Conservation (phyloP, 352 stramenopile genomes). For the Pythium periplocum region DNA sequence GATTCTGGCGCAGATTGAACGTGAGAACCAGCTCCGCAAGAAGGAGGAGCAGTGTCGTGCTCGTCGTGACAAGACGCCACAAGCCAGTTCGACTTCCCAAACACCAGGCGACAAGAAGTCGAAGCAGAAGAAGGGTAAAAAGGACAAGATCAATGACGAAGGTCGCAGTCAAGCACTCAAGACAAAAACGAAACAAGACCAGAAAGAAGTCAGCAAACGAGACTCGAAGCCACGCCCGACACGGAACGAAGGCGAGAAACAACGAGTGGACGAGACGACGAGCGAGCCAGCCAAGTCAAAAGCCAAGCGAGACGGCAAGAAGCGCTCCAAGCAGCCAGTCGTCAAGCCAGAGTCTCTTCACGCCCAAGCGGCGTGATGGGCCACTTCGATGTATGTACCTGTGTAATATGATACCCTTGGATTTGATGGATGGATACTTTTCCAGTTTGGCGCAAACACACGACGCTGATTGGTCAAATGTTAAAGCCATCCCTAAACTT, state of each 20-base stretch:
- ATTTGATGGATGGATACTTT: no score
- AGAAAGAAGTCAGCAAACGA: no score
- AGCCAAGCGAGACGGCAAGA: slow-evolving; percentile 13
- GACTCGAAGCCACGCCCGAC: no score
- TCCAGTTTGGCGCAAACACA: no score
- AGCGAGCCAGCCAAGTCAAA: slow-evolving; percentile 15
- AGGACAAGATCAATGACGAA: slow-evolving; percentile 12
- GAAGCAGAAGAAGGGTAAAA: slow-evolving; percentile 6
- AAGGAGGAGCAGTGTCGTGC: slow-evolving; percentile 8
- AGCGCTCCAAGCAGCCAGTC: slow-evolving; percentile 5
- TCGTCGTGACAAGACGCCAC: no score
- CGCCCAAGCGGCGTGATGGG: no score
- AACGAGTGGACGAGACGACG: neutral
- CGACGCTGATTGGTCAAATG: slow-evolving; percentile 4
- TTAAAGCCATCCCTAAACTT: slow-evolving; percentile 3
- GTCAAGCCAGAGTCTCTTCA: slow-evolving; percentile 23
- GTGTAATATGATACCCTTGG: no score
- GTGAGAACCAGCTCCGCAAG: slow-evolving; percentile 21
- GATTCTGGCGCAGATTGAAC: slow-evolving; percentile 58
- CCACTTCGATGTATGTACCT: no score
- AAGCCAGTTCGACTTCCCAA: no score
- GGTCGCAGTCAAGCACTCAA: neutral
- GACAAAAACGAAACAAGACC: no score
- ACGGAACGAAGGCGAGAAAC: no score
- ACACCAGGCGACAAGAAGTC: slow-evolving; percentile 4